phyloP scores from a whole-genome alignment of 2,329 filamentous ascomycete genomes.

The Basipetospora chlamydospora region DNA sequence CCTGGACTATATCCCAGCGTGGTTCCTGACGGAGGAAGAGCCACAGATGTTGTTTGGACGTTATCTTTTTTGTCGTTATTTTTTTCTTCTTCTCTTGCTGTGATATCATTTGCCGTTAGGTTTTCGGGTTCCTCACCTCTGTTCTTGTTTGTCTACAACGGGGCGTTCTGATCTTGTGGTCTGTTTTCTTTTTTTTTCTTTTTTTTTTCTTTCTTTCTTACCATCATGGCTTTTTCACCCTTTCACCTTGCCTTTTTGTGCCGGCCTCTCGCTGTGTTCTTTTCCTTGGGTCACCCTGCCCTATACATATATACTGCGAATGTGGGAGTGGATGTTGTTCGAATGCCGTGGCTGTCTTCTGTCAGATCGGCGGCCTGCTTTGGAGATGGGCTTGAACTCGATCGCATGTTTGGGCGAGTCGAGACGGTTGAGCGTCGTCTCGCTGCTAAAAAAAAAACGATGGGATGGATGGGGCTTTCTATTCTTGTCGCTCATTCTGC shows the following conservation, averaged over 20 bases:
- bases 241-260: too few relatives aligned
- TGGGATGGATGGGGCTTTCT: not conserved
- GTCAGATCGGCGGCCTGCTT: too few relatives aligned
- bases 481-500: too few relatives aligned
- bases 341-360: too few relatives aligned
- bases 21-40: not conserved
- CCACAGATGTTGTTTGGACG: not conserved
- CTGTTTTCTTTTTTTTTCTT: constrained; percentile 8
- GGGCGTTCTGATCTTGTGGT: not conserved
- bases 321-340: too few relatives aligned
- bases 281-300: too few relatives aligned
- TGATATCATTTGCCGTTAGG: not conserved
- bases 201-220: constrained; percentile 10
- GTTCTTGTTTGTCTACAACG: not conserved
- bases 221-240: constrained; percentile 7
- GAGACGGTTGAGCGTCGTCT: not conserved
- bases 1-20: not conserved
- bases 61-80: not conserved
- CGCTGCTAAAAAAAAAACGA: not conserved
- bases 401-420: too few relatives aligned
- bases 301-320: too few relatives aligned
- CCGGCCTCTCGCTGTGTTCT: too few relatives aligned
- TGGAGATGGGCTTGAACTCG: too few relatives aligned
- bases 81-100: not conserved
- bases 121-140: not conserved